A percentile compares a stretch with the other conserved stretches of the same genome.
phyloP scores from a whole-genome alignment of 2,329 filamentous ascomycete genomes.

The Colletotrichum higginsianum region DNA sequence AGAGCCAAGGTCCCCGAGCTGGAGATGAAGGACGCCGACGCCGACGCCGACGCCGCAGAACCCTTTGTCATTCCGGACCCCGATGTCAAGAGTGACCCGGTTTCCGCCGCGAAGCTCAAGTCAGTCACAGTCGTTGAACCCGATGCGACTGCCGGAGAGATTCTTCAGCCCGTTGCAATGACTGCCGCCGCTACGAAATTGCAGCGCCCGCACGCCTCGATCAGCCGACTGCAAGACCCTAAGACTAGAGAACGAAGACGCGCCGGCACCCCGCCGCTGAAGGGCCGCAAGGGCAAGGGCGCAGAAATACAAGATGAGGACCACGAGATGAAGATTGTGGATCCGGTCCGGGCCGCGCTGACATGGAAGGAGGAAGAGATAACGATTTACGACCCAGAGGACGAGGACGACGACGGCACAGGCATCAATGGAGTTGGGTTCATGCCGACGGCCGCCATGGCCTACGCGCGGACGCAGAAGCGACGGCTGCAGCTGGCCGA shows the following conservation, averaged over 20 bases:
- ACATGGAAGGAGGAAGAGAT: conserved; percentile 80
- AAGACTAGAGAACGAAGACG: conserved; percentile 55
- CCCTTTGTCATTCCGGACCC: conserved; percentile 42
- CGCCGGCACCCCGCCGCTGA: conserved; percentile 56
- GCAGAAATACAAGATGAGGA: conserved; percentile 47
- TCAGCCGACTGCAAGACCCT: conserved; percentile 57
- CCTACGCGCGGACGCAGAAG: conserved; percentile 69
- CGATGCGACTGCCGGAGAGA: conserved; percentile 3
- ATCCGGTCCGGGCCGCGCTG: conserved; percentile 70
- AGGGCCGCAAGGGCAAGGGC: conserved; percentile 33
- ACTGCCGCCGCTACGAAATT: conserved; percentile 42
- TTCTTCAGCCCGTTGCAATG: conserved; percentile 34
- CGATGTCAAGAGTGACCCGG: conserved; percentile 30
- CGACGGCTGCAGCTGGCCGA: conserved; percentile 74
- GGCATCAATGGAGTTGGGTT: conserved; percentile 79
- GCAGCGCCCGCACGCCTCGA: conserved; percentile 55
- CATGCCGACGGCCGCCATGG: conserved; percentile 73
- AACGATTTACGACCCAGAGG: conserved; percentile 75
- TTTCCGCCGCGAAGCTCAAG: conserved; percentile 11
- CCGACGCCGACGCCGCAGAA: conserved; percentile 33
- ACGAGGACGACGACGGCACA: conserved; percentile 76
- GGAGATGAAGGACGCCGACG: conserved; percentile 49
- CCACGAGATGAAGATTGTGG: conserved; percentile 56
- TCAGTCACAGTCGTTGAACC: neutral
- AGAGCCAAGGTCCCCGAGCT: conserved; percentile 55